Conservation (phyloP, 495 filamentous ascomycete species). For the Penicillium maclennaniae region DNA sequence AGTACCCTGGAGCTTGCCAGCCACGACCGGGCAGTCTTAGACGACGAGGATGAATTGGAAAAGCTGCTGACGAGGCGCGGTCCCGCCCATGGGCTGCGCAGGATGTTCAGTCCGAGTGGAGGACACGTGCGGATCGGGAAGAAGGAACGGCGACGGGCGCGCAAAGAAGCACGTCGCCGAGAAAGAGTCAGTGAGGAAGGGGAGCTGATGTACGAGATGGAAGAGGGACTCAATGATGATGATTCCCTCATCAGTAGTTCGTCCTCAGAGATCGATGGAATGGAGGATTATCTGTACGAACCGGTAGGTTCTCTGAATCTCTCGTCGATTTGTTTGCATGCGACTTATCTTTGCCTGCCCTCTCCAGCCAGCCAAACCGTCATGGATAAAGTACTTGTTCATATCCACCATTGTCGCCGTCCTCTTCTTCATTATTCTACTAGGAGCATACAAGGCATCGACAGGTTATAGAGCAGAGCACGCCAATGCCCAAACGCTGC, state of each 20-base stretch:
- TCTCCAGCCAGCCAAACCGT: constrained; percentile 18
- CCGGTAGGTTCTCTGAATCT: constrained; percentile 22
- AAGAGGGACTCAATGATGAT: constrained; percentile 70
- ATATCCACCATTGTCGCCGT: constrained; percentile 38
- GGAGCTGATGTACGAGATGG: constrained; percentile 83
- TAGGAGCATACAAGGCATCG: constrained; percentile 54
- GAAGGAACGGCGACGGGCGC: constrained; percentile 42
- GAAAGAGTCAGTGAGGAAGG: constrained; percentile 59
- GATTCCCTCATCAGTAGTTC: constrained; percentile 44
- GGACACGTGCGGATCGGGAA: constrained; percentile 55
- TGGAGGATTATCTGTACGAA: constrained; percentile 28
- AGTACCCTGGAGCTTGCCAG: constrained; percentile 67
- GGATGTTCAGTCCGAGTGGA: constrained; percentile 42
- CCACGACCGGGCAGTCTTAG: constrained; percentile 71
- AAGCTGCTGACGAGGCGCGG: constrained; percentile 60
- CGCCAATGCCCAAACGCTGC: constrained; percentile 15
- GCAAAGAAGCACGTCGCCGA: constrained; percentile 40
- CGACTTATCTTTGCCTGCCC: constrained; percentile 8
- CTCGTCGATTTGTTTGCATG: background rate
- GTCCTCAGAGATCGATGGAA: constrained; percentile 43
- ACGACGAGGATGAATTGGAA: constrained; percentile 87
- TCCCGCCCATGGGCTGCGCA: constrained; percentile 45
- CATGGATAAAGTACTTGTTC: constrained; percentile 32
- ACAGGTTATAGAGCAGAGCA: constrained; percentile 28
- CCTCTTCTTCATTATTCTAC: constrained; percentile 51